Conservation (phyloP, 2,329 filamentous ascomycete species). For the Dothideomycetes sp. region DNA sequence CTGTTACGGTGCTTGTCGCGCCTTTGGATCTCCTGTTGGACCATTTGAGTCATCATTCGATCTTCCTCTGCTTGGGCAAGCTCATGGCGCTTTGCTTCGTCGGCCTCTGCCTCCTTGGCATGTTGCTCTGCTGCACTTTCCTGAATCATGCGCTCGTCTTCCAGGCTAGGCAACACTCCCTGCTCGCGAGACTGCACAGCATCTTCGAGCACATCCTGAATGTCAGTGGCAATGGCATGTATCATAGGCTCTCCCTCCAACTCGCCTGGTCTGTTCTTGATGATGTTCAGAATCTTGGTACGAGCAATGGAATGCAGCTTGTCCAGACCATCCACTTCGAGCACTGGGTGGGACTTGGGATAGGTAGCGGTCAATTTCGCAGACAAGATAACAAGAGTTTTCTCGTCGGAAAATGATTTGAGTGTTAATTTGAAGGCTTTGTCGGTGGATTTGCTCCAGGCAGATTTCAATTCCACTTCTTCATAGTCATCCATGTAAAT, state of each 20-base stretch:
- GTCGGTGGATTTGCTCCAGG: slow-evolving; percentile 80
- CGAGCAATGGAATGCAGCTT: slow-evolving; percentile 59
- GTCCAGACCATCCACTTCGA: slow-evolving; percentile 55
- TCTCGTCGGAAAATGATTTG: slow-evolving; percentile 60
- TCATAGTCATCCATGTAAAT: slow-evolving; percentile 87
- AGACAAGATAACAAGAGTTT: slow-evolving; percentile 59
- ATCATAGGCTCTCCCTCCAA: slow-evolving; percentile 55
- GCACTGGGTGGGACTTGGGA: slow-evolving; percentile 67
- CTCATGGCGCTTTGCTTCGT: slow-evolving; percentile 25
- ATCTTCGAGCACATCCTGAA: slow-evolving; percentile 68
- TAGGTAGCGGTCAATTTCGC: slow-evolving; percentile 84
- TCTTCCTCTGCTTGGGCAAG: slow-evolving; percentile 51
- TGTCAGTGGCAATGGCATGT: slow-evolving; percentile 47
- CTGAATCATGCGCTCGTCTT: slow-evolving; percentile 77
- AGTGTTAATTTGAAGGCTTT: slow-evolving; percentile 73
- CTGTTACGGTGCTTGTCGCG: slow-evolving; percentile 36
- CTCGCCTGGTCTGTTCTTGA: slow-evolving; percentile 58
- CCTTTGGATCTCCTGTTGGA: slow-evolving; percentile 60
- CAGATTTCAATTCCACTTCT: slow-evolving; percentile 57
- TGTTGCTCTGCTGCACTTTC: slow-evolving; percentile 58
- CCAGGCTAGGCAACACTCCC: slow-evolving; percentile 69
- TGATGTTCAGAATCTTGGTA: slow-evolving; percentile 58
- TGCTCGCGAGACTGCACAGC: slow-evolving; percentile 67
- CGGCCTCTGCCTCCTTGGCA: slow-evolving; percentile 35
- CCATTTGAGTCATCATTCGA: slow-evolving; percentile 56